Conservation (phyloP, 1,284 basidiomycete genomes). For the Puccinia polysora region DNA sequence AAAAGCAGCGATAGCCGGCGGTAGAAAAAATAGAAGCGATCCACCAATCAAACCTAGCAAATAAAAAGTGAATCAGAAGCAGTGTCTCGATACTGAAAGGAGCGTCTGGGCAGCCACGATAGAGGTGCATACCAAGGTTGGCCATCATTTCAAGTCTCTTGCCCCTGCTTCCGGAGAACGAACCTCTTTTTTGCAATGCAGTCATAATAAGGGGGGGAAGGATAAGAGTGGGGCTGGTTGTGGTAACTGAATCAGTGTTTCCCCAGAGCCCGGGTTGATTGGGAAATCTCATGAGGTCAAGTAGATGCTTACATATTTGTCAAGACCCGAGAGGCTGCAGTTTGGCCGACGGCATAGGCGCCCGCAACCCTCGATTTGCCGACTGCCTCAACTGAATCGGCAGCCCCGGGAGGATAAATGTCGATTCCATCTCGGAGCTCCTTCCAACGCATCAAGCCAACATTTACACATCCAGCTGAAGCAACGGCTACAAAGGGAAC, state of each 20-base stretch:
- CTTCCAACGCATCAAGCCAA: conserved; percentile 59
- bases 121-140: conserved; percentile 22
- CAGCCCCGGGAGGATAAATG: conserved; percentile 52
- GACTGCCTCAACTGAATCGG: conserved; percentile 53
- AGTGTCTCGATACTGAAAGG: background rate
- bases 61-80: background rate
- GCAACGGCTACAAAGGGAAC: conserved; percentile 59
- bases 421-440: conserved; percentile 59
- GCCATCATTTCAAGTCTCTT: conserved; percentile 23
- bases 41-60: conserved; percentile 54
- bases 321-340: conserved; percentile 57
- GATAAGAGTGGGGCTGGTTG: conserved; percentile 57
- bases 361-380: conserved; percentile 57
- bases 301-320: conserved; percentile 56
- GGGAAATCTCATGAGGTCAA: background rate
- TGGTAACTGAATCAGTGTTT: background rate
- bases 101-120: background rate
- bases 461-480: conserved; percentile 57
- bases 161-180: conserved; percentile 30
- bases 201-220: conserved; percentile 58
- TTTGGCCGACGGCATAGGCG: conserved; percentile 57
- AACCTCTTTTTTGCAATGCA: conserved; percentile 53
- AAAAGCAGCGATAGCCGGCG: conserved; percentile 60
- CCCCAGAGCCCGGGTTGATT: background rate
- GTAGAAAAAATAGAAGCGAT: conserved; percentile 57